Evolutionary conservation across 495 filamentous ascomycete genomes (phyloP).

Genomic region (Venustampulla echinocandica): DNA sequence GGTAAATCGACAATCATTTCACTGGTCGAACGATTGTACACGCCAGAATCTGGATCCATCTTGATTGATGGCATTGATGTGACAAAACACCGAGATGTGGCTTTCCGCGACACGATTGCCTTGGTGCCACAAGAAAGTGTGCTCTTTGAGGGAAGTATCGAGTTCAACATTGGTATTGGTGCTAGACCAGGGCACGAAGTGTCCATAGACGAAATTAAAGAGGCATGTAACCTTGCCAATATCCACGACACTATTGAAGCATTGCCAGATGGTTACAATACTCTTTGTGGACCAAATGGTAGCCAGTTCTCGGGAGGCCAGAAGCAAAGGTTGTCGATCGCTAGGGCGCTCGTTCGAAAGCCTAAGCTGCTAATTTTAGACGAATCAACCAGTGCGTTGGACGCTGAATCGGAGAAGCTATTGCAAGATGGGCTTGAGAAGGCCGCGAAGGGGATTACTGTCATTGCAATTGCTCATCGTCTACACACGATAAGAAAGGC

Average conservation of each 20-base stretch:
- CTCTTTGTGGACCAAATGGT: slow-evolving; percentile 43
- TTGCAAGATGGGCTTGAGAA: slow-evolving; percentile 65
- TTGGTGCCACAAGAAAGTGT: slow-evolving; percentile 40
- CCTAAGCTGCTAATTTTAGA: slow-evolving; percentile 71
- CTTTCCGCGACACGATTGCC: slow-evolving; percentile 22
- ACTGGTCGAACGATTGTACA: slow-evolving; percentile 40
- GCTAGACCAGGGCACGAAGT: slow-evolving; percentile 15
- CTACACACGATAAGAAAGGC: slow-evolving; percentile 65
- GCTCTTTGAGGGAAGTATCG: slow-evolving; percentile 37
- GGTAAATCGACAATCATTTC: slow-evolving; percentile 46
- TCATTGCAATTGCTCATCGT: slow-evolving; percentile 71
- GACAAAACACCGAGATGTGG: not conserved
- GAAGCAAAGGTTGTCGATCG: slow-evolving; percentile 64
- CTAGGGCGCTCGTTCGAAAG: slow-evolving; percentile 63
- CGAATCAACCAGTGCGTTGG: slow-evolving; percentile 58
- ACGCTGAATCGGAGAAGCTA: slow-evolving; percentile 42
- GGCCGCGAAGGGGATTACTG: slow-evolving; percentile 63
- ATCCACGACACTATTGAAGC: slow-evolving; percentile 49
- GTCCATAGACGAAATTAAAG: slow-evolving; percentile 14
- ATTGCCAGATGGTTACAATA: slow-evolving; percentile 54
- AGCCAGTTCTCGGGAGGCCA: slow-evolving; percentile 46
- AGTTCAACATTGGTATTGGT: slow-evolving; percentile 38
- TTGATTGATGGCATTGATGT: slow-evolving; percentile 41
- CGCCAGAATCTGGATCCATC: slow-evolving; percentile 34
- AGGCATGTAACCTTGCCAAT: slow-evolving; percentile 21